Conservation (phyloP, 371 early-diverging fungal species). For the Lichtheimia ramosa region DNA sequence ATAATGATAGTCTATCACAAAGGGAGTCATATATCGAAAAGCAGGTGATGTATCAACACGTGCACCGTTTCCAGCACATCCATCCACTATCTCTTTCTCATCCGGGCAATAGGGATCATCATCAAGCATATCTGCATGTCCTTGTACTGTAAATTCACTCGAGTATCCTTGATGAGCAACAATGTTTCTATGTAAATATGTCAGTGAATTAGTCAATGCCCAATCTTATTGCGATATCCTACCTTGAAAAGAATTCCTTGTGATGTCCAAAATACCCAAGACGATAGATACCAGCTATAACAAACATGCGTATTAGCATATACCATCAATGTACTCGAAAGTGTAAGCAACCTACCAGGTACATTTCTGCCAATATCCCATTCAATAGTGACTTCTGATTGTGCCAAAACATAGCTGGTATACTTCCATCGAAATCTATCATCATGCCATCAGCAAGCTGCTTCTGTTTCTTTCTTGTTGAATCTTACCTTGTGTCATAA, state of each 20-base stretch:
- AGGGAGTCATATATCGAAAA: no score
- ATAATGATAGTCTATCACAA: no score
- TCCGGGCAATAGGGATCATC: background rate
- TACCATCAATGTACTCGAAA: background rate
- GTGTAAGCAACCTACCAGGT: constrained; percentile 9
- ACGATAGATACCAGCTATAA: constrained; percentile 17
- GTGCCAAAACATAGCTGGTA: constrained; percentile 25
- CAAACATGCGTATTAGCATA: background rate
- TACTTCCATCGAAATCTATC: constrained; percentile 40
- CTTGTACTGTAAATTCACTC: constrained; percentile 12
- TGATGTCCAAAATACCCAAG: constrained; percentile 25
- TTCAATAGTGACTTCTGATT: constrained; percentile 38
- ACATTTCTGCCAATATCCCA: constrained; percentile 34
- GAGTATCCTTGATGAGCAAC: constrained; percentile 20
- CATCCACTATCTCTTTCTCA: background rate
- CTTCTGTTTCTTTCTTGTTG: background rate
- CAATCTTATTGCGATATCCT: background rate
- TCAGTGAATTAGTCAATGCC: background rate
- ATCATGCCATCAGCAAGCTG: background rate
- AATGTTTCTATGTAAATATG: constrained; percentile 4
- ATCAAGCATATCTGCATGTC: background rate
- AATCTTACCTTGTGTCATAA: constrained; percentile 41
- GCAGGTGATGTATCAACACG: no score
- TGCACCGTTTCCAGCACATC: no score
- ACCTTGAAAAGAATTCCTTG: constrained; percentile 15